A percentile compares a stretch with the other conserved stretches of the same genome.
phyloP scores from a whole-genome alignment of 192 early-diverging fungal species.

The Obelidium mucronatum region DNA sequence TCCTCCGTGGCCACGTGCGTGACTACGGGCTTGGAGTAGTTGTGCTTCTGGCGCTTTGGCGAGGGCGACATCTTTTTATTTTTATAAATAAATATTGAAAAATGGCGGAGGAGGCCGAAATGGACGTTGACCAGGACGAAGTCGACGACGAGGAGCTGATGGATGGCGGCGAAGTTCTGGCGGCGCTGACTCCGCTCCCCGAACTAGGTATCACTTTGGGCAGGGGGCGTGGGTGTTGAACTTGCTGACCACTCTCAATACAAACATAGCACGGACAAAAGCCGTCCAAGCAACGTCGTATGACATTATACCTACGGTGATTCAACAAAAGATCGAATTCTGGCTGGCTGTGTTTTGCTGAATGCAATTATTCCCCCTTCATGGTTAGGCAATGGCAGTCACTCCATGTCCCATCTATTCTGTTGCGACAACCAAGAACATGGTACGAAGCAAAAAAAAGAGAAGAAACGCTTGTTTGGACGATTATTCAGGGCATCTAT shows the following conservation, averaged over 20 bases:
- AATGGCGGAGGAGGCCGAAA: neutral
- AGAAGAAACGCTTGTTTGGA: neutral
- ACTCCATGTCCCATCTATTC: constrained; percentile 33
- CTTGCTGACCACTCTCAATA: no score
- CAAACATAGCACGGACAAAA: neutral
- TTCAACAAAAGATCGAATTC: neutral
- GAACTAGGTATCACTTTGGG: no score
- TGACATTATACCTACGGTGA: neutral
- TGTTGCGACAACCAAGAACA: constrained; percentile 26
- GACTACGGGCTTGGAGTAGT: constrained; percentile 12
- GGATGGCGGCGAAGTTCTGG: neutral
- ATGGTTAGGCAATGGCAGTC: constrained; percentile 16
- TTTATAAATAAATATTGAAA: neutral
- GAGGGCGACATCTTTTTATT: neutral
- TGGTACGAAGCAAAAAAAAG: neutral
- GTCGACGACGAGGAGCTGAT: neutral
- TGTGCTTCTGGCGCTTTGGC: neutral
- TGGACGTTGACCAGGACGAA: neutral
- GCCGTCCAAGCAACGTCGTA: neutral
- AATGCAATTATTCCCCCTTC: neutral
- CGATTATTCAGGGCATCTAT: neutral
- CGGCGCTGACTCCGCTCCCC: no score
- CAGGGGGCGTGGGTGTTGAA: no score
- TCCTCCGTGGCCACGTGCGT: constrained; percentile 25
- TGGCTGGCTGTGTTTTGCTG: no score